Evolutionary conservation across 1,139 yeast genomes (phyloP), one percentile per base, ranked within the genome.

Genomic region (Protomyces pachydermus): DNA sequence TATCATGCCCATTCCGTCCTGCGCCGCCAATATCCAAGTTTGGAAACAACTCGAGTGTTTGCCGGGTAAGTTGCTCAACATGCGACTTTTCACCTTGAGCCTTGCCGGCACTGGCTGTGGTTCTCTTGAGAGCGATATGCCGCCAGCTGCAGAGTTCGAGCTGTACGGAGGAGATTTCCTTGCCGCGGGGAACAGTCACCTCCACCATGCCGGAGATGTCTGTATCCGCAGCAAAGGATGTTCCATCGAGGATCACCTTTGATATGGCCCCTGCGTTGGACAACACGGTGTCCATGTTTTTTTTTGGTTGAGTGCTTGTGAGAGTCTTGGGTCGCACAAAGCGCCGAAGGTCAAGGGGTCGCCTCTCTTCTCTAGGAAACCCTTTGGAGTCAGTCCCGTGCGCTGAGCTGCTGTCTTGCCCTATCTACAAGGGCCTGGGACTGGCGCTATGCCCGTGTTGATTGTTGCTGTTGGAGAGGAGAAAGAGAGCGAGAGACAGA

Each of bases 71-170:
- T 39, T 58, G 62, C 35, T 58, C 62, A 18, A 58, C 62, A 34
- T 38, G 42, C 5, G 62, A 25, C 45, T 58, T 58, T 14, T 58
- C 46, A 28, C 32, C 32, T 28, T 28, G 32, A 28, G 32, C 5
- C 32, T 28, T 28, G 32, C 32, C 32, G 8, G 32, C 32, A 28
- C 32, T 8, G 1, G 32, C 32, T 28, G 32, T 4, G 3, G 56
- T n/a, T 28, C 20, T 51, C 28, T 55, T 32, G 28, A 51, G 28
- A 10, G 52, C n/a, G 12, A 58, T 51, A 32, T 58, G 62, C 12
- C 62, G 56, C 62, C 62, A 58, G 10, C 52, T 52, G 28, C 52
- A 51, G 48, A 58, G 46, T 23, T 58, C 62, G 12, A 58, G 56
- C 42, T 32, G 20, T 45, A 58, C 56, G 23, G 56, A 39, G 8